These are phyloP conservation scores for Blepharisma stoltei DNA, from an alignment of 73 alveolate genomes.

Conservation along the genomic window DNA sequence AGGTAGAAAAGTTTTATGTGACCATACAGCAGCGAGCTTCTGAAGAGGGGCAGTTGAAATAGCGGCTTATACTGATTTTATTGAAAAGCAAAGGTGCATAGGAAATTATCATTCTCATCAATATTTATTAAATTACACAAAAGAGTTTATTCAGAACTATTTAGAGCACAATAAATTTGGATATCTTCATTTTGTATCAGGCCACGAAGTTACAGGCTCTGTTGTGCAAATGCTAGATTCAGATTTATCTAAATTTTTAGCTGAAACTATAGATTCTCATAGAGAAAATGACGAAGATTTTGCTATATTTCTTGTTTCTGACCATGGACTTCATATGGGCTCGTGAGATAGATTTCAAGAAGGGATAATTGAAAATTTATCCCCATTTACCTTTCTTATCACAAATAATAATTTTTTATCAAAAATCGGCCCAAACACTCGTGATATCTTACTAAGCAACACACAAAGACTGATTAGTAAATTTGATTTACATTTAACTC, in stretches of 20 bases:
- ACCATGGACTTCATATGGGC: background rate
- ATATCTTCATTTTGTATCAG: background rate
- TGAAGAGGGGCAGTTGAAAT: background rate
- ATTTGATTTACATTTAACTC: background rate
- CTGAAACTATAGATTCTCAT: background rate
- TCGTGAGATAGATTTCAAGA: background rate
- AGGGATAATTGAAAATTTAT: background rate
- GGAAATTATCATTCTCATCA: conserved; percentile 9
- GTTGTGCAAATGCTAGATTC: background rate
- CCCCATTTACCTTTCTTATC: background rate
- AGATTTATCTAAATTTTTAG: background rate
- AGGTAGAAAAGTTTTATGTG: background rate
- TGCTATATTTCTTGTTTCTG: background rate
- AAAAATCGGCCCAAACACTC: background rate
- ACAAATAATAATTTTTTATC: background rate
- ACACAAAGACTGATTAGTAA: conserved; percentile 2
- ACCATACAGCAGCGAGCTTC: background rate
- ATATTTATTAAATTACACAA: background rate
- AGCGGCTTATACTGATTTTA: background rate
- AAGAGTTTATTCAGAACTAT: background rate
- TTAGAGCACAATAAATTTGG: background rate
- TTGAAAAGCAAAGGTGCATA: background rate
- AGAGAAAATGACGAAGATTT: background rate
- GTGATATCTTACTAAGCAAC: background rate
- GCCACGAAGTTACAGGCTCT: background rate